Evolutionary conservation across 768 basidiomycete species (phyloP).

Genomic region (Leccinellum rugosiceps): DNA sequence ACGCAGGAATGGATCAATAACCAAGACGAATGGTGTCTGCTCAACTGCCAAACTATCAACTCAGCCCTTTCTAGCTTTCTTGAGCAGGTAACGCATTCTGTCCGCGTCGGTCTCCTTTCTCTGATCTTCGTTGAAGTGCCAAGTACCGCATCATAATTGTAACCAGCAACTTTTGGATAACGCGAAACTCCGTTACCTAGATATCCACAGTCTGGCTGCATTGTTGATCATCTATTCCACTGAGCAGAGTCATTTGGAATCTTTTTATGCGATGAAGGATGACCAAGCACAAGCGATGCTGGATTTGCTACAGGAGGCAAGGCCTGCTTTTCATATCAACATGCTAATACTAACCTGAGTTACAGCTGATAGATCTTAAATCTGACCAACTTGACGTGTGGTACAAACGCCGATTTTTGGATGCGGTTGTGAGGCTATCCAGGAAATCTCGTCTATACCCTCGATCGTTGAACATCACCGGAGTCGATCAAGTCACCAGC

Average conservation of each 20-base stretch:
- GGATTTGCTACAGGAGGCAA: constrained; percentile 26
- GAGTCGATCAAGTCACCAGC: constrained; percentile 7
- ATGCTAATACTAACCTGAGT: background rate
- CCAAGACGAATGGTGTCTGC: constrained; percentile 23
- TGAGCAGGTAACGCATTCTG: constrained; percentile 4
- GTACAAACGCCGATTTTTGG: constrained; percentile 29
- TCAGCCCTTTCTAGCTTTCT: constrained; percentile 10
- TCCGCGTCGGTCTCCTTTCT: background rate
- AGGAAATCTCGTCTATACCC: constrained; percentile 29
- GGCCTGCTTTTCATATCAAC: background rate
- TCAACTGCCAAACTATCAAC: constrained; percentile 21
- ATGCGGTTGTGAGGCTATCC: constrained; percentile 29
- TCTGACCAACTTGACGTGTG: constrained; percentile 19
- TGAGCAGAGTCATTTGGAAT: constrained; percentile 12
- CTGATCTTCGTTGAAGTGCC: constrained; percentile 12
- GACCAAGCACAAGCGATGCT: constrained; percentile 24
- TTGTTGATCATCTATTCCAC: constrained; percentile 19
- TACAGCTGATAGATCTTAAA: constrained; percentile 24
- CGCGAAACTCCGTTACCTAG: constrained; percentile 17
- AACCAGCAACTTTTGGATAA: constrained; percentile 12
- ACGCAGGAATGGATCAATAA: constrained; percentile 19
- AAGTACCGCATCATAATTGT: constrained; percentile 18
- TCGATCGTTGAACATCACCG: constrained; percentile 20
- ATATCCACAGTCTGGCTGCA: constrained; percentile 25
- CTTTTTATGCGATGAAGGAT: constrained; percentile 22